Evolutionary conservation across 495 filamentous ascomycete species (phyloP).

Genomic region (Talaromyces trachyspermus): DNA sequence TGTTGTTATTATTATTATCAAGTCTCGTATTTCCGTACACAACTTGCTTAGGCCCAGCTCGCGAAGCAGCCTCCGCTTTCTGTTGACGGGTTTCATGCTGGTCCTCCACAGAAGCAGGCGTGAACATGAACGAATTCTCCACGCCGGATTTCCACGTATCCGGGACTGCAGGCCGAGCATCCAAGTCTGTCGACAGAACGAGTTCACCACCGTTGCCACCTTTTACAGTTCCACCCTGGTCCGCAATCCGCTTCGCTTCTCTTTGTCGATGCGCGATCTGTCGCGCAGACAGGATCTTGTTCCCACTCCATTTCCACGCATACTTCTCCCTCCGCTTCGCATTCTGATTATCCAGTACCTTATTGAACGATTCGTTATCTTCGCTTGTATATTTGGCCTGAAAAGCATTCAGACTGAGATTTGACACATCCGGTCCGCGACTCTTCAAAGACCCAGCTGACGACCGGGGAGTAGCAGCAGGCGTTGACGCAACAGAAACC

Average conservation of each 20-base stretch:
- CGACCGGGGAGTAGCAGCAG: constrained; percentile 22
- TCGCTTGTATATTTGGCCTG: constrained; percentile 92
- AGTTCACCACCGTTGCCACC: constrained; percentile 42
- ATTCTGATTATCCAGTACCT: constrained; percentile 86
- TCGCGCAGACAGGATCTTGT: constrained; percentile 81
- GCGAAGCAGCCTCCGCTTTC: constrained; percentile 59
- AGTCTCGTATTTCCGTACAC: constrained; percentile 79
- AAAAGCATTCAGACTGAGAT: constrained; percentile 74
- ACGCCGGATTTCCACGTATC: constrained; percentile 68
- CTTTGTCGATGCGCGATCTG: constrained; percentile 74
- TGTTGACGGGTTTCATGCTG: constrained; percentile 56
- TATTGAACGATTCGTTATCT: constrained; percentile 94
- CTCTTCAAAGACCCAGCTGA: constrained; percentile 24
- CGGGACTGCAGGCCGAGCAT: constrained; percentile 69
- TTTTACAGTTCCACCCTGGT: constrained; percentile 36
- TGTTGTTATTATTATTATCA: constrained; percentile 14
- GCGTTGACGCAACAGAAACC: constrained; percentile 45
- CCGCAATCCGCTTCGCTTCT: constrained; percentile 53
- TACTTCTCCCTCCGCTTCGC: constrained; percentile 71
- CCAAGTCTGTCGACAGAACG: constrained; percentile 50
- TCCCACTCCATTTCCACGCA: constrained; percentile 79
- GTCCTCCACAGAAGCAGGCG: constrained; percentile 61
- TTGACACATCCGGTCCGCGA: constrained; percentile 63
- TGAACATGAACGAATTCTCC: constrained; percentile 84
- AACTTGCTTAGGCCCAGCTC: constrained; percentile 68